Conservation (phyloP, 208 protist species). For the Acanthamoeba castellanii region DNA sequence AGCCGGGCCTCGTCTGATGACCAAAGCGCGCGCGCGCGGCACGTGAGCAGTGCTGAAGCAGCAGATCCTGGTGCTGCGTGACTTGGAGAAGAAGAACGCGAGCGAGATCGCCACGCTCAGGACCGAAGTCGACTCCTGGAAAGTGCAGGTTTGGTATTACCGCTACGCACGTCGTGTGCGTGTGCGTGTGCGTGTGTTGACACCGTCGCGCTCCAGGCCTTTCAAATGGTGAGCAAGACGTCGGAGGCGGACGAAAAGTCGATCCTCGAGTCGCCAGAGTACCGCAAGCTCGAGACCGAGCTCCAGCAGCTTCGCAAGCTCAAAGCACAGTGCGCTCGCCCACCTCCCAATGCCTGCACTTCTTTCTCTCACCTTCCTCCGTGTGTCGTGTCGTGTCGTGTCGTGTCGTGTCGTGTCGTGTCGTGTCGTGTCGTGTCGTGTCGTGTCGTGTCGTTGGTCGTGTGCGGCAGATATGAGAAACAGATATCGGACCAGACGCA, state of each 20-base stretch:
- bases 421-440: neutral
- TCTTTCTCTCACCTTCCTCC: neutral
- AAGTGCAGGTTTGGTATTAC: conserved; percentile 4
- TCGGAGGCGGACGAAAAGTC: neutral
- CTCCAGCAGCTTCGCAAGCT: neutral
- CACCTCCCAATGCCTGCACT: neutral
- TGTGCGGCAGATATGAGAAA: neutral
- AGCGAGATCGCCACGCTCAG: neutral
- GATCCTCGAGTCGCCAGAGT: neutral
- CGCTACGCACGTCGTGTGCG: no score
- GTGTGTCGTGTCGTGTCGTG: neutral
- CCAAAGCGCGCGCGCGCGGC: neutral
- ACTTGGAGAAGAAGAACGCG: conserved; percentile 5
- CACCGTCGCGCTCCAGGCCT: neutral
- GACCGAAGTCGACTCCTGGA: neutral
- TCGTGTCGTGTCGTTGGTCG: no score
- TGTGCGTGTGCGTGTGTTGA: neutral
- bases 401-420: neutral
- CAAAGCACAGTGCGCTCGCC: neutral
- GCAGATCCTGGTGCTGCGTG: neutral
- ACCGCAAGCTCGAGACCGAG: neutral
- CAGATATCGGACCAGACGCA: neutral
- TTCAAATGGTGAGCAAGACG: neutral
- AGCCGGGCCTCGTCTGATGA: neutral
- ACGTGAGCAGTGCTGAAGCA: neutral